A percentile compares a stretch with the other conserved stretches of the same genome.
Evolutionary conservation across 257 asterid species (phyloP).

Genomic region (Solanum rostratum): DNA sequence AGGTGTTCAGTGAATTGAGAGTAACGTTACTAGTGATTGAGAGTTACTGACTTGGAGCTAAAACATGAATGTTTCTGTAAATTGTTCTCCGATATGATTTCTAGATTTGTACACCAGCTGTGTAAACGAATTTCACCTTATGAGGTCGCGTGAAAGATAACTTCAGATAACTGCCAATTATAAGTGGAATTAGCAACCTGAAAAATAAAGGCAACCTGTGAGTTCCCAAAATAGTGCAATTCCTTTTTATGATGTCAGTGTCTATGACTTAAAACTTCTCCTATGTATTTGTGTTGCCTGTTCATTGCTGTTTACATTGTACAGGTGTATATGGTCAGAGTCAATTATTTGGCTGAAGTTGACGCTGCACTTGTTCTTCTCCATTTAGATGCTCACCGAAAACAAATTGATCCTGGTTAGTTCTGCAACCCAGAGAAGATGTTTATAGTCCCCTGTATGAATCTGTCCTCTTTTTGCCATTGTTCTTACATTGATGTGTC

Average conservation of each 20-base stretch:
- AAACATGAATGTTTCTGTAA: background rate
- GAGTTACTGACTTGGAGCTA: background rate
- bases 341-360: slow-evolving; percentile 24
- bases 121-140: background rate
- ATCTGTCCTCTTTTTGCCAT: background rate
- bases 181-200: background rate
- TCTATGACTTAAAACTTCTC: background rate
- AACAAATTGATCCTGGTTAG: background rate
- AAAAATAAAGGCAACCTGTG: background rate
- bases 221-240: background rate
- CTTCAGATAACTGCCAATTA: background rate
- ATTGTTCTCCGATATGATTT: background rate
- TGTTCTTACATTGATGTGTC: background rate
- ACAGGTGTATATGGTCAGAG: slow-evolving; percentile 34
- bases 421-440: background rate
- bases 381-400: slow-evolving; percentile 16
- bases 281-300: background rate
- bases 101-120: background rate
- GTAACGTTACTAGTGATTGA: no score
- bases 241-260: background rate
- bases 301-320: background rate
- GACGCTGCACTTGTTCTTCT: slow-evolving; percentile 43
- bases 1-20: background rate
- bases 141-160: no score
- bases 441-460: background rate